Evolutionary conservation across 1,284 basidiomycete genomes (phyloP), one percentile per base, ranked within the genome.

Genomic region (Ceratobasidium sp.): DNA sequence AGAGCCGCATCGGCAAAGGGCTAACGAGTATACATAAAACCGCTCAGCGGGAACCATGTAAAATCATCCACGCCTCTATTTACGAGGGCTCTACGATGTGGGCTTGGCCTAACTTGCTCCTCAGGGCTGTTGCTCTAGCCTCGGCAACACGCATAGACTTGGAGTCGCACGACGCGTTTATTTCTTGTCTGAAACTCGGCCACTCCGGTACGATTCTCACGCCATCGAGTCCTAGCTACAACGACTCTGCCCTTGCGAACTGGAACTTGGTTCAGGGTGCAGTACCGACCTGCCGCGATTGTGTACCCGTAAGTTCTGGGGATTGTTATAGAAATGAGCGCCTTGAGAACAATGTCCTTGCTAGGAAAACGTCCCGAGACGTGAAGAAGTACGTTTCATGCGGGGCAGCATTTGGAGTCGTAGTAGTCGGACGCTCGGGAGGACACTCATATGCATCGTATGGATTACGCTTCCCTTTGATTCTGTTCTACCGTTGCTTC

Each of bases 391-490:
- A 77, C 40, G 80, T 81, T 5, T 72, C 76, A 46, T 81, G 81
- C 67, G 81, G 63, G 15, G 67, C 80, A 7, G n/a, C 44, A 23
- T 60, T 26, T 20, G 69, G 66, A 0, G 40, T 79, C 10, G 55
- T 80, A 7, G 80, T 81, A 0, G 78, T 79, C 23, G 77, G 77
- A 2, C 71, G 80, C 26, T 81, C 81, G 6, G 81, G 81, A 2
- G 81, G 81, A 12, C 80, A 81, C 39, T 79, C 79, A 6, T 80
- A 80, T 51, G 80, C 80, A 28, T 79, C 77, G 10, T 81, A 80
- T 53, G 80, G 78, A 6, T 70, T 81, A 13, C 12, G 64, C 44
- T 9, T 61, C 44, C 39, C 49, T 26, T 33, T 33, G 33, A 33
- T 33, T 33, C 33, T 33, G 33, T 33, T 33, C 33, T 33, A 33